Conservation (phyloP, 2,329 filamentous ascomycete genomes). For the Ophiocordyceps camponoti-leonardi region DNA sequence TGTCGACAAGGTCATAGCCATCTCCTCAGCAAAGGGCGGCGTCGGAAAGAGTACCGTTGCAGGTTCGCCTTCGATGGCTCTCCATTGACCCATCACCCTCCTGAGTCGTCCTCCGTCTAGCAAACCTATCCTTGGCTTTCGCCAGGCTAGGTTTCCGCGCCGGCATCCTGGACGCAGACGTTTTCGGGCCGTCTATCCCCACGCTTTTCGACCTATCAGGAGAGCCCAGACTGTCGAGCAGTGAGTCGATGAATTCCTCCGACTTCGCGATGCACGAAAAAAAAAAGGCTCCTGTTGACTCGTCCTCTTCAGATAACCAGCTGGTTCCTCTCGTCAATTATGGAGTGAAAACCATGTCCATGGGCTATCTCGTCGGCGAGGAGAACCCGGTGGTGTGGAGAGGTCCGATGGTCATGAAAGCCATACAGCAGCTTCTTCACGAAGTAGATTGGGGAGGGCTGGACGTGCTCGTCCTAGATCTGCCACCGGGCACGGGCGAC, state of each 20-base stretch:
- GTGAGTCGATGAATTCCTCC: slow-evolving; percentile 25
- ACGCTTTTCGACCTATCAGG: slow-evolving; percentile 71
- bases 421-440: slow-evolving; percentile 84
- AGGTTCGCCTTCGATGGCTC: slow-evolving; percentile 26
- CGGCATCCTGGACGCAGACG: slow-evolving; percentile 87
- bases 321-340: slow-evolving; percentile 84
- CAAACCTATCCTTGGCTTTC: slow-evolving; percentile 75
- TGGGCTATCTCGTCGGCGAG: slow-evolving; percentile 79
- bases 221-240: slow-evolving; percentile 57
- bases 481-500: slow-evolving; percentile 89
- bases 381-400: slow-evolving; percentile 83
- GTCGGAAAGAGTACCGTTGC: slow-evolving; percentile 93
- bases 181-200: slow-evolving; percentile 90
- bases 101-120: slow-evolving; percentile 13
- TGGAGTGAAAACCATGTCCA: slow-evolving; percentile 95
- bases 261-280: no score
- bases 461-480: slow-evolving; percentile 75
- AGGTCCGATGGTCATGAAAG: slow-evolving; percentile 95
- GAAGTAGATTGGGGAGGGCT: slow-evolving; percentile 87
- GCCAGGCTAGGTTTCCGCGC: slow-evolving; percentile 65
- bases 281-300: background rate
- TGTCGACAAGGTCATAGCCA: slow-evolving; percentile 85
- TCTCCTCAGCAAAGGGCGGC: slow-evolving; percentile 94
- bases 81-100: background rate
- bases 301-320: slow-evolving; percentile 44